Conservation (phyloP, 2,329 filamentous ascomycete species). For the Sarocladiaceae sp. region DNA sequence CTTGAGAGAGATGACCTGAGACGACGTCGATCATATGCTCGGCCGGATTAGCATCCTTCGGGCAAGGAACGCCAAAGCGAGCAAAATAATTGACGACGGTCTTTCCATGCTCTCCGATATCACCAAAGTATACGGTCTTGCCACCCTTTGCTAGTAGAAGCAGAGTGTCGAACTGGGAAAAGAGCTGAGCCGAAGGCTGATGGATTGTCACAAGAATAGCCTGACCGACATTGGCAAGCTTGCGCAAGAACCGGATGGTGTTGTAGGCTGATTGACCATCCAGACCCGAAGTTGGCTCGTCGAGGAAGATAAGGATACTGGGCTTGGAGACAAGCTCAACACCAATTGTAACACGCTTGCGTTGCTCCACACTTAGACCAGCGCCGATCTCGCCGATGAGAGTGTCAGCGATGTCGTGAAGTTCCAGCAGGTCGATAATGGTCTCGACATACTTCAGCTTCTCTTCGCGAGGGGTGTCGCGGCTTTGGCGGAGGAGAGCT, state of each 20-base stretch:
- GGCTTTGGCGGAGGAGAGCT: slow-evolving; percentile 65
- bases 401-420: slow-evolving; percentile 41
- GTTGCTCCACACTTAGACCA: slow-evolving; percentile 45
- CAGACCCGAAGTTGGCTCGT: slow-evolving; percentile 58
- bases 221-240: slow-evolving; percentile 59
- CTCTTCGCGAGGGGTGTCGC: slow-evolving; percentile 54
- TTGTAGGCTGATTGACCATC: slow-evolving; percentile 64
- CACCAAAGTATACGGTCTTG: slow-evolving; percentile 61
- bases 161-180: slow-evolving; percentile 60
- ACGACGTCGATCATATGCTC: slow-evolving; percentile 67
- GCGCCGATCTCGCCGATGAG: slow-evolving; percentile 44
- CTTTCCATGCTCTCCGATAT: slow-evolving; percentile 50
- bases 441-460: slow-evolving; percentile 73
- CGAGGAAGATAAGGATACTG: slow-evolving; percentile 52
- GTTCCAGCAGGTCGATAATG: slow-evolving; percentile 59
- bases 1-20: slow-evolving; percentile 40
- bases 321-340: slow-evolving; percentile 58
- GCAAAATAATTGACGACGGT: slow-evolving; percentile 60
- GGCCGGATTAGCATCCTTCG: slow-evolving; percentile 59
- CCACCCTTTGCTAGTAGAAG: slow-evolving; percentile 60
- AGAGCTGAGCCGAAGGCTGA: slow-evolving; percentile 61
- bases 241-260: slow-evolving; percentile 58
- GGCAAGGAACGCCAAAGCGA: slow-evolving; percentile 56
- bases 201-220: slow-evolving; percentile 66
- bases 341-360: slow-evolving; percentile 52